These are phyloP conservation scores for Elsinoe perseae DNA, from an alignment of 2,329 filamentous ascomycete species.

Conservation along the genomic window DNA sequence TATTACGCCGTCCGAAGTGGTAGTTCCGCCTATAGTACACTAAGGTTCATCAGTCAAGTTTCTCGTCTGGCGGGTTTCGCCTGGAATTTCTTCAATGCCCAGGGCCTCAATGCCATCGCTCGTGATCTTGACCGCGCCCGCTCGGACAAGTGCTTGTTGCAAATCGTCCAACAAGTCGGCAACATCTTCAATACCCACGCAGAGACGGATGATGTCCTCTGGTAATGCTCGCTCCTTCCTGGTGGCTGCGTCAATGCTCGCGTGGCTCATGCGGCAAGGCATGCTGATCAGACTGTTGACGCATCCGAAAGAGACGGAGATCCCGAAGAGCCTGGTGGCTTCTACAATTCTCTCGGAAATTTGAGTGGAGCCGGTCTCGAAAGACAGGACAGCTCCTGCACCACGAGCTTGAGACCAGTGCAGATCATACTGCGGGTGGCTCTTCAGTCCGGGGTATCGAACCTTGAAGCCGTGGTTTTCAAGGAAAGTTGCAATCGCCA, in stretches of 20 bases:
- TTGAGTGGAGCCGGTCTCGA: conserved; percentile 81
- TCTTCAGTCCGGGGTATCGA: conserved; percentile 86
- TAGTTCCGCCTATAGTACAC: not conserved
- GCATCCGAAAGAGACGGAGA: conserved; percentile 94
- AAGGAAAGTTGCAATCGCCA: conserved; percentile 84
- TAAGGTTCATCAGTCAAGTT: conserved; percentile 32
- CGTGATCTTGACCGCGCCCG: conserved; percentile 81
- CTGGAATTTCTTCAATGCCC: conserved; percentile 23
- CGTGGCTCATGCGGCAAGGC: conserved; percentile 99
- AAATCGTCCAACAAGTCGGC: conserved; percentile 91
- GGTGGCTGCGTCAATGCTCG: conserved; percentile 94
- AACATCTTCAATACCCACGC: conserved; percentile 90
- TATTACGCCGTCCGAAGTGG: conserved; percentile 5
- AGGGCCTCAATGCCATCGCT: conserved; percentile 70
- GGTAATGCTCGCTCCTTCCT: conserved; percentile 82
- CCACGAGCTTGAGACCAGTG: conserved; percentile 95
- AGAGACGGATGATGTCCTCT: conserved; percentile 91
- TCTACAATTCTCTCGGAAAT: conserved; percentile 92
- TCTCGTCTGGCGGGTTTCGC: conserved; percentile 26
- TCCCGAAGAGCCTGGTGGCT: conserved; percentile 82
- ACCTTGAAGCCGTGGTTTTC: conserved; percentile 89
- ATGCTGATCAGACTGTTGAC: conserved; percentile 98
- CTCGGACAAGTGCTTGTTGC: conserved; percentile 83
- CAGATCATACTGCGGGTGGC: conserved; percentile 91
- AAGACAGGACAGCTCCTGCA: conserved; percentile 86